phyloP scores from a whole-genome alignment of 2,329 filamentous ascomycete genomes.

The Aspergillus sp. region DNA sequence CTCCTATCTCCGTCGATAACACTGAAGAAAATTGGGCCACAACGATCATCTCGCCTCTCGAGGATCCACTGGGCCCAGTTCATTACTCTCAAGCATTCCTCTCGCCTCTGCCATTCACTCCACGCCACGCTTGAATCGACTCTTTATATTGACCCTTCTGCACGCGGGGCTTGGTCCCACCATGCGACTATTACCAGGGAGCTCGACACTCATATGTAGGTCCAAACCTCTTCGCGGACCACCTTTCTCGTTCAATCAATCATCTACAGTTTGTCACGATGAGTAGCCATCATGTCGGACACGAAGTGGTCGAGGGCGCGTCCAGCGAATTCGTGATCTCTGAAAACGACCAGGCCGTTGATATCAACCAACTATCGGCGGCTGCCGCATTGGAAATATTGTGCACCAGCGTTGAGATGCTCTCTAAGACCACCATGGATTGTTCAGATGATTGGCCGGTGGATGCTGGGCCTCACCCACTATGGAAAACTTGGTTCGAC shows the following conservation, averaged over 20 bases:
- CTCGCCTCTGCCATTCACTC: background rate
- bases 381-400: constrained; percentile 76
- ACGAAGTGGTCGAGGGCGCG: constrained; percentile 1
- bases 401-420: constrained; percentile 64
- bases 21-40: background rate
- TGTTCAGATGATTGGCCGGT: constrained; percentile 41
- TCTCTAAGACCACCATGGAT: constrained; percentile 56
- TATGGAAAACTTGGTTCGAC: background rate
- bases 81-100: background rate
- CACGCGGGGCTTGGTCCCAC: constrained; percentile 25
- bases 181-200: constrained; percentile 32
- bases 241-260: constrained; percentile 9
- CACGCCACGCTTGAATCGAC: background rate
- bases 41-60: background rate
- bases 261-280: constrained; percentile 20
- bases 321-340: background rate
- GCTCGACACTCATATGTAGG: constrained; percentile 27
- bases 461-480: background rate
- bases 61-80: background rate
- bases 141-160: background rate
- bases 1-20: background rate
- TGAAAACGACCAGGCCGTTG: constrained; percentile 3
- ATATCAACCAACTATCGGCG: constrained; percentile 67
- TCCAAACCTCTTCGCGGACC: constrained; percentile 21
- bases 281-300: constrained; percentile 11